Evolutionary conservation across 495 filamentous ascomycete genomes (phyloP), one percentile per base, ranked within the genome.

Genomic region (Aspergillus nanangensis): DNA sequence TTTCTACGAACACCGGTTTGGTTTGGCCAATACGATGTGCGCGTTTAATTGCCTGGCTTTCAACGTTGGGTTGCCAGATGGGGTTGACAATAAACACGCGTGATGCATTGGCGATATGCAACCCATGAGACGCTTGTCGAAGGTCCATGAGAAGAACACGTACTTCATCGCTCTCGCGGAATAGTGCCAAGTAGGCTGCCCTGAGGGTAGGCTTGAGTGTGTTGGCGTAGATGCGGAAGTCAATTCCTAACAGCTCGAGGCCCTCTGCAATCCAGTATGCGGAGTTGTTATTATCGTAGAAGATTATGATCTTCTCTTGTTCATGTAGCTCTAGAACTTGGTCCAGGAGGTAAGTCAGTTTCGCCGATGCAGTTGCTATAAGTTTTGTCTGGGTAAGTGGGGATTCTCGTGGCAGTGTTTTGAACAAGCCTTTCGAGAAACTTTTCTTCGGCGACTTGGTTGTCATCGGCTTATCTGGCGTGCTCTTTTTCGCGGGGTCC

Each of bases 71-170:
- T 39, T 88, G 86, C 66, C 93, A 83, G 22, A 93, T 86, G 0
- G 92, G 92, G 46, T 88, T 94, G 48, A 95, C 75, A 53, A 97
- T 95, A 69, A 86, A 94, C n/a, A 96, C 84, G 0, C 92, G 75
- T 0, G 83, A 90, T 4, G 93, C 92, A 24, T 79, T 79, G 17
- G 80, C 79, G 56, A 96, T 80, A 53, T 96, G 88, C 0, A 97
- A 72, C 0, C 92, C 92, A 47, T 88, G 88, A 3, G 92, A 89
- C 13, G 90, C 90, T 59, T 93, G 87, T 2, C 76, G 77, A 17
- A 96, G 79, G 57, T 95, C 88, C 88, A 97, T 96, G 4, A 96
- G 71, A 0, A 97, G 69, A 1, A 96, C 86, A 0, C 87, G 81
- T 33, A 76, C 65, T 10, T 67, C 66, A 2, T 76, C 67, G 8